Evolutionary conservation across 164 flowering plant species (phyloP), one percentile per base, ranked within the genome.

Genomic region (Protea cynaroides): DNA sequence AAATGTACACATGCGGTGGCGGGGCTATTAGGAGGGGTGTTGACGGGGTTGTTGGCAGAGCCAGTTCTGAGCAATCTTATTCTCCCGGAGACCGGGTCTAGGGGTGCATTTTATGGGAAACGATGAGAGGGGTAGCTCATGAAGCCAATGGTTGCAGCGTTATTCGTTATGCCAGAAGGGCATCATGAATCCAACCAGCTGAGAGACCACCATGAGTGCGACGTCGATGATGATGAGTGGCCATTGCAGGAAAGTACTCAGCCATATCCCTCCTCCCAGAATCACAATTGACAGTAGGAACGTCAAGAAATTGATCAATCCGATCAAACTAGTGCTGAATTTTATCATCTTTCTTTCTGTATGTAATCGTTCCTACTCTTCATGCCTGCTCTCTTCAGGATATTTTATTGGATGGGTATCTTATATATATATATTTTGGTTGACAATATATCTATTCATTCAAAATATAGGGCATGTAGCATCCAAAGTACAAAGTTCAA

Each of bases 171-270:
- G n/a, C n/a, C n/a, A n/a, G n/a, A n/a, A n/a, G n/a, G n/a, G n/a
- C n/a, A n/a, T n/a, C n/a, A n/a, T n/a, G 69, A 94, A 81, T 0
- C 99, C 99, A 8, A 96, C 93, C 1, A 94, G n/a, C n/a, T n/a
- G 74, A 0, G 99, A 94, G 54, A 94, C 55, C 15, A 83, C 84
- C 94, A 89, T 79, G 80, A 94, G 80, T 40, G 89, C 3, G 21
- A 75, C 80, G 3, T 96, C 99, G 65, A 91, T 85, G 59, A 85
- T 61, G 65, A 94, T 86, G 19, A 94, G 36, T 0, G 97, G 99
- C 97, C 97, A 91, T 65, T 89, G 98, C 0, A 94, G 82, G 77
- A 91, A 94, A 76, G 71, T 84, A 81, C 90, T 86, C 49, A 94
- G 88, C 97, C 97, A 94, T 68, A 94, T 89, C 3, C 98, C 97